Evolutionary conservation across 2,329 filamentous ascomycete species (phyloP).

Genomic region (Monilinia fructigena): DNA sequence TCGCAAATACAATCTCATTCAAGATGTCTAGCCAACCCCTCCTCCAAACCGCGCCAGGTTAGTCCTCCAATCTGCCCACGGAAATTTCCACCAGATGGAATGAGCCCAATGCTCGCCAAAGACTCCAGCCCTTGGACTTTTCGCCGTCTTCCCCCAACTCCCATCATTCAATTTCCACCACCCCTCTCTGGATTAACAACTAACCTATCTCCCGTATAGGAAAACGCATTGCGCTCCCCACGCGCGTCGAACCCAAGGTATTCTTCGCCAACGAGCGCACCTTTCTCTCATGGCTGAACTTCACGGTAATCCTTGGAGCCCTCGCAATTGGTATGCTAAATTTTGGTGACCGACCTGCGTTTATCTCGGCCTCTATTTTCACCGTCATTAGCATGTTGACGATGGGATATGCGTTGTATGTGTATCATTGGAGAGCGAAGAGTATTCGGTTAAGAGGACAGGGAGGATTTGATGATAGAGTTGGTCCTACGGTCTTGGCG

Average conservation of each 20-base stretch:
- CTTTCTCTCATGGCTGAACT: slow-evolving; percentile 99
- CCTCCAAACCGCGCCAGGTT: slow-evolving; percentile 89
- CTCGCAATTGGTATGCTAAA: slow-evolving; percentile 96
- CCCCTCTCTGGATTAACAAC: not conserved
- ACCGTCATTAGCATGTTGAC: slow-evolving; percentile 90
- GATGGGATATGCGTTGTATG: slow-evolving; percentile 92
- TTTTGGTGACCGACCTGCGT: slow-evolving; percentile 91
- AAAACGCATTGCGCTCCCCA: slow-evolving; percentile 97
- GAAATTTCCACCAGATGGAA: not conserved
- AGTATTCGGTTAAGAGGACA: slow-evolving; percentile 89
- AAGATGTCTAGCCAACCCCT: slow-evolving; percentile 94
- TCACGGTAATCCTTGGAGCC: slow-evolving; percentile 96
- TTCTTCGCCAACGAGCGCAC: slow-evolving; percentile 99
- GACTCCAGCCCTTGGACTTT: not conserved
- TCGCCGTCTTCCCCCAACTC: not conserved
- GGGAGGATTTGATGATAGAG: slow-evolving; percentile 93
- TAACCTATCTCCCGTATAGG: slow-evolving; percentile 51
- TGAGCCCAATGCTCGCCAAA: not conserved
- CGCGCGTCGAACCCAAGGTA: slow-evolving; percentile 97
- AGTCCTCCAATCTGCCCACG: slow-evolving; percentile 31
- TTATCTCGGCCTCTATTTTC: slow-evolving; percentile 91
- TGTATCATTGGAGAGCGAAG: slow-evolving; percentile 95
- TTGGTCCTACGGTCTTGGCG: slow-evolving; percentile 87
- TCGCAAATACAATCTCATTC: not conserved
- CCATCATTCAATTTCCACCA: not conserved